Evolutionary conservation across 805 yeast species (phyloP), one percentile per base, ranked within the genome.

Genomic region (Wickerhamiella sorbophila): DNA sequence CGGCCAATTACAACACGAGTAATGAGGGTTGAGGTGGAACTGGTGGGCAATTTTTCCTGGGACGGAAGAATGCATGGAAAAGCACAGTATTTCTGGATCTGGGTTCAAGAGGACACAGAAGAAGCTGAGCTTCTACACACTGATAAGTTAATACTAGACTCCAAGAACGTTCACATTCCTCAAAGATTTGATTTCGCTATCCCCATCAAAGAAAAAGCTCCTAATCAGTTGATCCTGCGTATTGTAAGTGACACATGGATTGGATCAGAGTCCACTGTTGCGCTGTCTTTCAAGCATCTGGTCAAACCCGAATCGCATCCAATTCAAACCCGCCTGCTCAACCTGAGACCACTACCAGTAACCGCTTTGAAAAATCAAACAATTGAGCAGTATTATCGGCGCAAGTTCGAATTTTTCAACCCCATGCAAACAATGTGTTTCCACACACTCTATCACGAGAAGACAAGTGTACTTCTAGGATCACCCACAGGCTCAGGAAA

Each of bases 401-500:
- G 58, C 5, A 75, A 70, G 50, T 91, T 91, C 66, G 72, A 73
- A 43, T 88, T 82, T 61, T 91, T 91, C 70, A 91, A 91, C 57
- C 97, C 98, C 3, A 87, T 91, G 95, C 98, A 91, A 62, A 88
- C 97, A 0, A 88, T 88, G 97, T 73, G 80, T 0, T 91, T 91
- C 63, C 94, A 87, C 56, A 74, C 95, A 0, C 62, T 91, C 36
- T 91, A 87, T 62, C 77, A 91, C 58, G 64, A 79, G 1, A 74
- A 80, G 47, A 71, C 79, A 1, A 82, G 81, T 57, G 87, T 80
- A 0, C 82, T 91, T 59, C 83, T 91, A 36, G 99, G 99, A 8
- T 86, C 97, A 0, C 99, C 99, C 2, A 91, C 98, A 2, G 98
- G 98, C 19, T 88, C 96, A 0, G 99, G 99, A 51, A 91, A 91